Percentiles rank a stretch among this genome's conserved stretches.
phyloP scores from a whole-genome alignment of 441 rosid species.

The Gossypium lobatum region DNA sequence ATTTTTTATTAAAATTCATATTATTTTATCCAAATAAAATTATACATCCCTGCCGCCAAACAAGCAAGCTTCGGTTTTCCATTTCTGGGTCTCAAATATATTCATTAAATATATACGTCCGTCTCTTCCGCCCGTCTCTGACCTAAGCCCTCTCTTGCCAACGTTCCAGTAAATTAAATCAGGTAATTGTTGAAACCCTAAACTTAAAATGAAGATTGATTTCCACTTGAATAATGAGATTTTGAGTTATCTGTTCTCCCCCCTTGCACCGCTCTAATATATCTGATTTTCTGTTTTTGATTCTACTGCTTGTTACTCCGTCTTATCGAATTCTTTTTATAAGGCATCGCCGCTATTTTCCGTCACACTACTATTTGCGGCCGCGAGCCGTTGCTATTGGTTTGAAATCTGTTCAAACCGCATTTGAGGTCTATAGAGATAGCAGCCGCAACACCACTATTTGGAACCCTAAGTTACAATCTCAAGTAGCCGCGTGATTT shows the following conservation, averaged over 20 bases:
- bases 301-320: background rate
- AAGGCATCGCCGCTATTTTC: no score
- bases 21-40: no score
- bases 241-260: background rate
- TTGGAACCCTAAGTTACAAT: background rate
- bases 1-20: no score
- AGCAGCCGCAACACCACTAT: background rate
- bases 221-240: background rate
- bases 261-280: background rate
- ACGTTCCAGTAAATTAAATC: background rate
- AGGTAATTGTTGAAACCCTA: background rate
- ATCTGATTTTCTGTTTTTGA: background rate
- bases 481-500: background rate
- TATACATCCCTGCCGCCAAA: no score
- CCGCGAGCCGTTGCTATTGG: no score
- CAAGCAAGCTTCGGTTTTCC: no score
- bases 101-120: no score
- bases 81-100: no score
- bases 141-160: background rate
- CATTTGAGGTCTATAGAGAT: background rate
- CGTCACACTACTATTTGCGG: no score
- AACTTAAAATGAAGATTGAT: background rate
- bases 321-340: background rate
- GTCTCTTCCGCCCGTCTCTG: background rate
- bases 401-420: no score